Evolutionary conservation across 139 green algal genomes (phyloP), one percentile per base, ranked within the genome.

Genomic region (Chlamydomonas sp.): DNA sequence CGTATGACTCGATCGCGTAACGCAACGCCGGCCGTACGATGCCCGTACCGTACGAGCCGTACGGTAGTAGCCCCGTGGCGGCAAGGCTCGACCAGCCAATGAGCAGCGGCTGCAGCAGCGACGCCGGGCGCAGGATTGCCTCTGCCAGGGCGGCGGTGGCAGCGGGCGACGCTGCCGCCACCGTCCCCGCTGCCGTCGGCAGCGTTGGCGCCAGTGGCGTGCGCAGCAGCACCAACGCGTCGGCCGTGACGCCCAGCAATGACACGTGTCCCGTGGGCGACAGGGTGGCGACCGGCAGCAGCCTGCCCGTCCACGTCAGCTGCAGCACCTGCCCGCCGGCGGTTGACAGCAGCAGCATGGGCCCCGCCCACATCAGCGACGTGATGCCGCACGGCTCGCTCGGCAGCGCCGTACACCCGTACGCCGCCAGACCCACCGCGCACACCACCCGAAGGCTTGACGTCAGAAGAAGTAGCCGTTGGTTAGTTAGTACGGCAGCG

Each of bases 401-500:
- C 59, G 15, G 60, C 83, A 66, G 10, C n/a, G 73, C 73, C 63
- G 83, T 62, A 7, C 59, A 80, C n/a, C 73, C 83, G 20, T 64
- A 62, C 31, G 62, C 49, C 59, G 62, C 72, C 5, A 87, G 73
- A 31, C 10, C 64, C n/a, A 9, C 63, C 10, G 76, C 18, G 63
- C n/a, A 69, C 63, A 89, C 77, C 16, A 85, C 57, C 1, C 85
- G 77, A 66, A 89, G 67, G 10, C 60, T 63, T 59, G 83, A 83
- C 49, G 88, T 89, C 59, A 95, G 76, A 20, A 95, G 78, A 87
- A 93, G 81, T 69, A 95, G 77, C 49, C 92, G 89, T 78, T 90
- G 85, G 1, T 79, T 91, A 5, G 92, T 94, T 14, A 94, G 89
- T 66, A 94, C 84, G 4, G 92, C 92, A 62, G 80, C 89, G 62